Evolutionary conservation across 345 rosid genomes (phyloP), one percentile per base, ranked within the genome.

Genomic region (Eucalyptus dawsonii): DNA sequence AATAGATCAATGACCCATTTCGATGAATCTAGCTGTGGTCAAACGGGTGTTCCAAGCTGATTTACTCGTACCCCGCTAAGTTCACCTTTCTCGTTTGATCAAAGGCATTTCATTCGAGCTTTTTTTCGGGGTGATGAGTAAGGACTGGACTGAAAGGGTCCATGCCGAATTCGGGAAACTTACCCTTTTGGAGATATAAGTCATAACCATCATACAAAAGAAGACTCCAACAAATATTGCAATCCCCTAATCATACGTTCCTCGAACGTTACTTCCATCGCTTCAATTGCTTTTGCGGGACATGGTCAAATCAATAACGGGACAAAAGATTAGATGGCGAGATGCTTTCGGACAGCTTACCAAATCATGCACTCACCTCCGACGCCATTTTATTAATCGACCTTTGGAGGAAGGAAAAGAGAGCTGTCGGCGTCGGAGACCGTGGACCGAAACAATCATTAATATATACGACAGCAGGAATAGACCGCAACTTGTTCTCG

Each of bases 21-120:
- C 21, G 1, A 56, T 56, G 62, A 24, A 1, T 56, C 62, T 24
- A 22, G 40, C 76, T n/a, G 1, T 0, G 0, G 47, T 11, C 83
- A 21, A 37, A 40, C 1, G 3, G 9, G 83, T 21, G 14, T 40
- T 76, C 8, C 0, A 2, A 76, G 9, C 47, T 0, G 14, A 1
- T 21, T 37, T 22, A 37, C 47, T 7, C 1, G 3, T 19, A 21
- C 45, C 83, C 76, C 5, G 16, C 83, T 11, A 40, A 76, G 83
- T 21, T 42, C 16, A 11, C 47, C 83, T 12, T 40, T 42, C 27
- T 12, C 9, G 5, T 76, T 44, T 11, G 7, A 72, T 72, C 14
- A 6, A 19, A 72, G 45, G 83, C 44, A 21, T 19, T 72, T 37
- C 27, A 4, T 22, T 40, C 3, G 42, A 76, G 27, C 45, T 2